Evolutionary conservation across 2,329 filamentous ascomycete genomes (phyloP).

Genomic region (Mariannaea sp.): DNA sequence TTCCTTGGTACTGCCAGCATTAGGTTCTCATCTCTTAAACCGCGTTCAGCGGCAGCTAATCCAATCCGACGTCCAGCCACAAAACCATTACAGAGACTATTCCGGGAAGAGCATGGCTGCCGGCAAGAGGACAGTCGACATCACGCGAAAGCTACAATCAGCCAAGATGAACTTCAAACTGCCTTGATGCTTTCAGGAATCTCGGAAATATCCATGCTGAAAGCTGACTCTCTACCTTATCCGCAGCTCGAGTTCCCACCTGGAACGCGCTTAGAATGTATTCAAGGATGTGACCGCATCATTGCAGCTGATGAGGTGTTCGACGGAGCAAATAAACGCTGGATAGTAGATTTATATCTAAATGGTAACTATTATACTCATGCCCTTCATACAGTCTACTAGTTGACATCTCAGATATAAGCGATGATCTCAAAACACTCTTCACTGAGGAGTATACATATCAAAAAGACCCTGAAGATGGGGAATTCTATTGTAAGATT

Average conservation of each 20-base stretch:
- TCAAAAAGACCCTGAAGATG: conserved; percentile 21
- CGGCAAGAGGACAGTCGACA: neutral
- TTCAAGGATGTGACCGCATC: neutral
- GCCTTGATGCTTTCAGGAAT: neutral
- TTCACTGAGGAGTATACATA: conserved; percentile 23
- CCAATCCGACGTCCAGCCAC: neutral
- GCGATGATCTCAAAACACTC: conserved; percentile 8
- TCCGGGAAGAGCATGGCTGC: neutral
- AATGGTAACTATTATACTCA: conserved; percentile 27
- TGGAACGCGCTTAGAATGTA: neutral
- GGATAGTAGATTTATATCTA: conserved; percentile 40
- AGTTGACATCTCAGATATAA: conserved; percentile 18
- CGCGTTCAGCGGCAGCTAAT: neutral
- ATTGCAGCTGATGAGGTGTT: neutral
- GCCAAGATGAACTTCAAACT: neutral
- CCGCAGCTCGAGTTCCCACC: neutral
- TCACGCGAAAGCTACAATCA: neutral
- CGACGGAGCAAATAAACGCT: conserved; percentile 16
- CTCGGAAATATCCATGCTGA: neutral
- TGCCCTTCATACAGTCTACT: neutral
- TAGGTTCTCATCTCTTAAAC: neutral
- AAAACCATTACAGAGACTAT: conserved; percentile 1
- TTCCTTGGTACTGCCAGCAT: neutral
- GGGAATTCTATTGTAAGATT: conserved; percentile 30
- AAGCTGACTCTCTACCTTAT: neutral